These are phyloP conservation scores for Triticum monococcum DNA, from an alignment of 176 grass and related monocot genomes.

Conservation along the genomic window DNA sequence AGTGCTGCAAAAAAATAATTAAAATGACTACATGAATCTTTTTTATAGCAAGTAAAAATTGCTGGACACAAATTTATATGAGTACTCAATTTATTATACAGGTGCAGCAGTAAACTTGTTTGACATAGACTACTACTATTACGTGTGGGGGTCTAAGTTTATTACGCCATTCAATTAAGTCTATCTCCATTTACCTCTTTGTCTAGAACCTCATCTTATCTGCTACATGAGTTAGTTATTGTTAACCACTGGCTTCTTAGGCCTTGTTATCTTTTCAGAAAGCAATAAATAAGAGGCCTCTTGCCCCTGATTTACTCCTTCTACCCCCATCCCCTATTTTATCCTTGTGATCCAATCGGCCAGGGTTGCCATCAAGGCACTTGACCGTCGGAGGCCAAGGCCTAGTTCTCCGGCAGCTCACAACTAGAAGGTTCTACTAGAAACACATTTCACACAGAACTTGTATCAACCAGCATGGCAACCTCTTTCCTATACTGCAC, in stretches of 20 bases:
- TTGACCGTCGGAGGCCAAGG: neutral
- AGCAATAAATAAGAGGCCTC: neutral
- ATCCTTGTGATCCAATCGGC: neutral
- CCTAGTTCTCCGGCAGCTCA: neutral
- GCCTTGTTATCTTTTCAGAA: neutral
- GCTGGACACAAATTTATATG: neutral
- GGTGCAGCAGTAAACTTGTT: neutral
- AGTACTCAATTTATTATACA: neutral
- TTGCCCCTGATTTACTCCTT: neutral
- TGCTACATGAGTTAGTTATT: neutral
- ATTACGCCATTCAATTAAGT: neutral
- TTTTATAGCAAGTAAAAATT: neutral
- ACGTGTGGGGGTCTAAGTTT: neutral
- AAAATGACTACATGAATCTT: neutral
- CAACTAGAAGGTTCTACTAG: neutral
- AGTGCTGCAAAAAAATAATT: constrained; percentile 42
- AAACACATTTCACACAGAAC: neutral
- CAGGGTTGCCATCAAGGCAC: neutral
- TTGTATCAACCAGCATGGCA: neutral
- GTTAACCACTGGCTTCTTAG: neutral
- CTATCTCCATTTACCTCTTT: neutral
- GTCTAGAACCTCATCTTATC: neutral
- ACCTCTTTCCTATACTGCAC: neutral
- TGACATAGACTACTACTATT: neutral
- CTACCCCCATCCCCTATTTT: neutral